Percentiles rank a stretch among this genome's conserved stretches.
phyloP scores from a whole-genome alignment of 192 early-diverging fungal species.

The Coemansia sp. region DNA sequence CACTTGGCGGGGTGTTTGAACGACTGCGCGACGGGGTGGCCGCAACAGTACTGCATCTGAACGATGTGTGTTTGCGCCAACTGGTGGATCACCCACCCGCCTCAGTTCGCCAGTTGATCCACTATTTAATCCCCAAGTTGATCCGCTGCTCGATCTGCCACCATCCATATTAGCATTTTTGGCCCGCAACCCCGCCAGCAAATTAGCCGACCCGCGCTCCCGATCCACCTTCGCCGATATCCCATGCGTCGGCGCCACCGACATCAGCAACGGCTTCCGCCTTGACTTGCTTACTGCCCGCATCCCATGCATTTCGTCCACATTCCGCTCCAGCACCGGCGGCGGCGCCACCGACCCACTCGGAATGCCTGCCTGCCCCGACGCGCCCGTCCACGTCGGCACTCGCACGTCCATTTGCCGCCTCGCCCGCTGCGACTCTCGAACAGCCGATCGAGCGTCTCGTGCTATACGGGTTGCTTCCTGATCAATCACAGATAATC shows the following conservation, averaged over 20 bases:
- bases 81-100: neutral
- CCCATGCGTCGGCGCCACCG: neutral
- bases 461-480: conserved; percentile 82
- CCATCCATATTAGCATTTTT: neutral
- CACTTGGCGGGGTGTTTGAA: neutral
- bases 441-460: conserved; percentile 74
- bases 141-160: neutral
- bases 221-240: neutral
- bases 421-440: conserved; percentile 66
- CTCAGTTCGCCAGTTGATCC: neutral
- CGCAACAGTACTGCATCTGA: neutral
- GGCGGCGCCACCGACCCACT: conserved; percentile 34
- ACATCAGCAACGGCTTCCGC: conserved; percentile 1
- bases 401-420: conserved; percentile 64
- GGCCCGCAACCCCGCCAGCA: neutral
- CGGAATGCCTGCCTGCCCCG: conserved; percentile 58
- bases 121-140: neutral
- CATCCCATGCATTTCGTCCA: conserved; percentile 7
- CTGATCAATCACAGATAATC: conserved; percentile 66
- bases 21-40: neutral
- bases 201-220: neutral
- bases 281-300: conserved; percentile 29
- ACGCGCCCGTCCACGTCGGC: conserved; percentile 91
- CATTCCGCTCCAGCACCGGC: conserved; percentile 24
- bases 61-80: neutral